Evolutionary conservation across 2,329 filamentous ascomycete species (phyloP).

Genomic region (Fusarium sp.): DNA sequence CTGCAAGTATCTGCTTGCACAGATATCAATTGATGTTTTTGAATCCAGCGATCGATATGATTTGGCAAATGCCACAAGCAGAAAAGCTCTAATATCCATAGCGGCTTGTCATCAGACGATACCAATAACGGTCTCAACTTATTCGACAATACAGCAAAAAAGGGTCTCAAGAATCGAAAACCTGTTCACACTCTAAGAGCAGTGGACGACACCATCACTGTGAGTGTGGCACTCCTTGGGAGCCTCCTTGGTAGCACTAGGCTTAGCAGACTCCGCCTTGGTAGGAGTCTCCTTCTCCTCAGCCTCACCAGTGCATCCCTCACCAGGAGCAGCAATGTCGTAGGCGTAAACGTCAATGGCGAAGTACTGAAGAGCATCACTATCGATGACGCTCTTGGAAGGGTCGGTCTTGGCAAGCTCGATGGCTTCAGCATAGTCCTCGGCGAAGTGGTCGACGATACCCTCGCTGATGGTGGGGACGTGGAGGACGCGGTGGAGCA

Average conservation of each 20-base stretch:
- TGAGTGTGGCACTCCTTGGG: constrained; percentile 55
- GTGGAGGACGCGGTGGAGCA: constrained; percentile 74
- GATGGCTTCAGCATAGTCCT: constrained; percentile 64
- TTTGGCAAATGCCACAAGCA: accelerated
- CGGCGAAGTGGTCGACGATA: constrained; percentile 69
- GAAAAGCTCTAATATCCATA: neutral
- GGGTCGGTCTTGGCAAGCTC: constrained; percentile 60
- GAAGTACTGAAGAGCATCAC: constrained; percentile 73
- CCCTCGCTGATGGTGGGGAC: constrained; percentile 68
- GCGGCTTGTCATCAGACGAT: neutral
- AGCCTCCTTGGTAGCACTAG: neutral
- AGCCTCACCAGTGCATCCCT: constrained; percentile 65
- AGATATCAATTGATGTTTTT: accelerated
- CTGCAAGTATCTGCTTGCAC: accelerated
- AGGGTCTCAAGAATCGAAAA: neutral
- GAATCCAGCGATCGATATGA: no score
- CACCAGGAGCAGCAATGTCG: constrained; percentile 70
- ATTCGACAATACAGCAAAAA: neutral
- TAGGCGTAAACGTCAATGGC: constrained; percentile 73
- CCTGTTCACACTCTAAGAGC: constrained; percentile 11
- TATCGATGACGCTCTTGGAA: constrained; percentile 63
- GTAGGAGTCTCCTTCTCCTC: constrained; percentile 29
- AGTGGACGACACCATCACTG: constrained; percentile 52
- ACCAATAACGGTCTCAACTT: neutral
- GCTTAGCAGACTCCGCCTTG: constrained; percentile 47